phyloP scores from a whole-genome alignment of 345 rosid species.

The Hibiscus syriacus region DNA sequence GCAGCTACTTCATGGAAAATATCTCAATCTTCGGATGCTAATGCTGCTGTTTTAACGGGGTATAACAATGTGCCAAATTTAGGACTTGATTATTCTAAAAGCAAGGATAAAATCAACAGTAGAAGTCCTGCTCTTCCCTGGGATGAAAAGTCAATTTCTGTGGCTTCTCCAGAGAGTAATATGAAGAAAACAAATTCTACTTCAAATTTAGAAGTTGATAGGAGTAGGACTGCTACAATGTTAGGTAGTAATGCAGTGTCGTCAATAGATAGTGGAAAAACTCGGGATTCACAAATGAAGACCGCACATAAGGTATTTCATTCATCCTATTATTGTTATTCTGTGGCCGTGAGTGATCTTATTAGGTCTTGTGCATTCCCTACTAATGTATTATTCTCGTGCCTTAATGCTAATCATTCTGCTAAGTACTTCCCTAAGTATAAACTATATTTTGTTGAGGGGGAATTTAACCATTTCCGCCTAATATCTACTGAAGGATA shows the following conservation, averaged over 20 bases:
- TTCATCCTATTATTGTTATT: not conserved
- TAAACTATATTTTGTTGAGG: not conserved
- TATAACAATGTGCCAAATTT: slow-evolving; percentile 23
- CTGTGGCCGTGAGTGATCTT: not conserved
- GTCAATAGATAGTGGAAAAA: slow-evolving; percentile 28
- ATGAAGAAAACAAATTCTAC: slow-evolving; percentile 22
- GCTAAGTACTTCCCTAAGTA: not conserved
- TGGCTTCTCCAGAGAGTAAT: slow-evolving; percentile 26
- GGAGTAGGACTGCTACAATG: slow-evolving; percentile 14
- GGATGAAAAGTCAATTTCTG: slow-evolving; percentile 30
- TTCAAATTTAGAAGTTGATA: slow-evolving; percentile 19
- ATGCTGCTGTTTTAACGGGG: slow-evolving; percentile 14
- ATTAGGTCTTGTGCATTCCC: not conserved
- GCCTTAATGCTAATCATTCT: not conserved
- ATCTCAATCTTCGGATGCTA: slow-evolving; percentile 29
- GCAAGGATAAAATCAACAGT: slow-evolving; percentile 20
- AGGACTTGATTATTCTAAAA: slow-evolving; percentile 24
- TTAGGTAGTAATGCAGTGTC: slow-evolving; percentile 17
- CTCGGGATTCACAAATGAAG: slow-evolving; percentile 23
- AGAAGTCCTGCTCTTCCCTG: slow-evolving; percentile 24
- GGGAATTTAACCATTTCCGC: not conserved
- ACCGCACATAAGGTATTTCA: slow-evolving; percentile 36
- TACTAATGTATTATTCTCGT: not conserved
- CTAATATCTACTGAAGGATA: not conserved
- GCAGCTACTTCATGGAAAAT: slow-evolving; percentile 53